Evolutionary conservation across 768 basidiomycete species (phyloP).

Genomic region (Paxillus involutus): DNA sequence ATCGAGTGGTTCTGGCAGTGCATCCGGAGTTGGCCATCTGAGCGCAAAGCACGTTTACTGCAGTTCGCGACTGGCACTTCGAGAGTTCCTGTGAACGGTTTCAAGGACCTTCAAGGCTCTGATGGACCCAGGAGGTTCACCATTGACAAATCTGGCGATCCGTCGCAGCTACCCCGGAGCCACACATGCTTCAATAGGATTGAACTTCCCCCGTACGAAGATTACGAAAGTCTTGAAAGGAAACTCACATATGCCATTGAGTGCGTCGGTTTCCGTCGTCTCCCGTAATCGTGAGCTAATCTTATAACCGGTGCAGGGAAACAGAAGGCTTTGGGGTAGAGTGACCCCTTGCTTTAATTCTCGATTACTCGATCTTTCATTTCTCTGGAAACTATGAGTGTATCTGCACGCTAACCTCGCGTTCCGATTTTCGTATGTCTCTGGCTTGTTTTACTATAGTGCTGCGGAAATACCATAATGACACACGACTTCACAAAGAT

Average conservation of each 20-base stretch:
- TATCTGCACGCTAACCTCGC: slow-evolving; percentile 15
- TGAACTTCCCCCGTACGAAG: slow-evolving; percentile 87
- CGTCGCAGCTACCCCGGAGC: slow-evolving; percentile 81
- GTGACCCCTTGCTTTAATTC: slow-evolving; percentile 24
- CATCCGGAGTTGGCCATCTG: slow-evolving; percentile 85
- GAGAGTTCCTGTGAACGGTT: slow-evolving; percentile 88
- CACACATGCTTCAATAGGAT: slow-evolving; percentile 94
- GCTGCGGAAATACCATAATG: no score
- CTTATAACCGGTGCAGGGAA: slow-evolving; percentile 44
- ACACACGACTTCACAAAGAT: no score
- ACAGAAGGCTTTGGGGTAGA: slow-evolving; percentile 77
- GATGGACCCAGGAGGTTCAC: slow-evolving; percentile 93
- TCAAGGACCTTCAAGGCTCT: slow-evolving; percentile 92
- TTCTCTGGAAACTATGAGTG: background rate
- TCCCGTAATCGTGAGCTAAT: slow-evolving; percentile 5
- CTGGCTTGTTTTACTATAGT: background rate
- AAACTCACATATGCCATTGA: slow-evolving; percentile 85
- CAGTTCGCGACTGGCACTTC: slow-evolving; percentile 90
- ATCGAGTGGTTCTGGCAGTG: slow-evolving; percentile 98
- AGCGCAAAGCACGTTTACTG: slow-evolving; percentile 81
- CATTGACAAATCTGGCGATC: slow-evolving; percentile 93
- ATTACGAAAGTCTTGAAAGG: slow-evolving; percentile 83
- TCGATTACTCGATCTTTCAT: slow-evolving; percentile 6
- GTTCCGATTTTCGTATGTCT: background rate
- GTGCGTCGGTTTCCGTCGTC: slow-evolving; percentile 39